Conservation (phyloP, 257 asterid species). For the Anisodus acutangulus region DNA sequence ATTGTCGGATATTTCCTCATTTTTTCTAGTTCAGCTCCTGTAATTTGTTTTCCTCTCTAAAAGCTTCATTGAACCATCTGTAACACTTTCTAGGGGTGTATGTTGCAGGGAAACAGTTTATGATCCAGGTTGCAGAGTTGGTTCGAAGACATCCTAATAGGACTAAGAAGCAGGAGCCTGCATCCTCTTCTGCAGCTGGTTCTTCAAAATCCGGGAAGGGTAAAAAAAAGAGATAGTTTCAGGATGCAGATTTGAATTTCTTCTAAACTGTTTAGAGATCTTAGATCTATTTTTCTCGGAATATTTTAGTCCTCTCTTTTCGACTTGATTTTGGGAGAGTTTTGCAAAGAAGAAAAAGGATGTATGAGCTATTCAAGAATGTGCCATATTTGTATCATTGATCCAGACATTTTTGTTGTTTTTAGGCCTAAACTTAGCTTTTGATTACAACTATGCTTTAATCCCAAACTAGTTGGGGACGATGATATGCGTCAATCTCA, state of each 20-base stretch:
- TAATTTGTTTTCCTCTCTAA: background rate
- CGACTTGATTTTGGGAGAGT: constrained; percentile 1
- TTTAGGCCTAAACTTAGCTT: background rate
- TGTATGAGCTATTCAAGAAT: constrained; percentile 12
- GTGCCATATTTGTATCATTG: constrained; percentile 6
- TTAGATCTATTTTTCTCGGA: constrained; percentile 2
- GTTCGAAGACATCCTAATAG: constrained; percentile 93
- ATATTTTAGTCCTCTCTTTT: background rate
- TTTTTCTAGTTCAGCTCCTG: background rate
- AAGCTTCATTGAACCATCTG: background rate
- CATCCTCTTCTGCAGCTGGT: constrained; percentile 62
- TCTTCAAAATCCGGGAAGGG: constrained; percentile 87
- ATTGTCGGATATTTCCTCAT: background rate
- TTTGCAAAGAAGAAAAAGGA: background rate
- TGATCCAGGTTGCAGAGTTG: constrained; percentile 83
- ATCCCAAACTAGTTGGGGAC: background rate
- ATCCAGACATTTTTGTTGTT: background rate
- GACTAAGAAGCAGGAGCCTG: constrained; percentile 81
- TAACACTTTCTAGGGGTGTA: background rate
- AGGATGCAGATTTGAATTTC: background rate
- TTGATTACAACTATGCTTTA: background rate
- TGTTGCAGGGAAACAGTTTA: constrained; percentile 73
- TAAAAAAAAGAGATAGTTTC: constrained; percentile 69
- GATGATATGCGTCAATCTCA: background rate
- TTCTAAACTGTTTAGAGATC: background rate